phyloP scores from a whole-genome alignment of 2,329 filamentous ascomycete species.

The Ramichloridium luteum region DNA sequence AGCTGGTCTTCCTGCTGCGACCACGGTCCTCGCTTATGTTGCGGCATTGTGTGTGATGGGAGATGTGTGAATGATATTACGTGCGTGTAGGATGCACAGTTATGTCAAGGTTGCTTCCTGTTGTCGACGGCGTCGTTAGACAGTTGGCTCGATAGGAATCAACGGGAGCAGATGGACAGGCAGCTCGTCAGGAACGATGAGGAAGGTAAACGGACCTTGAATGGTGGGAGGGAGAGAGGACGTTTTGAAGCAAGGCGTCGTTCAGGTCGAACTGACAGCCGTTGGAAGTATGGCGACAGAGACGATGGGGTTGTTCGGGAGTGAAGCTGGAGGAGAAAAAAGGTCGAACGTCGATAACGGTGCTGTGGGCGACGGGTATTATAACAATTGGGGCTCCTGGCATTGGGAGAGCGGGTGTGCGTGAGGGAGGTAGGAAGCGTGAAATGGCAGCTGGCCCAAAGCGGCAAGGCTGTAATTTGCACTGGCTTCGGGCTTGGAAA shows the following conservation, averaged over 20 bases:
- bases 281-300: slow-evolving; percentile 1
- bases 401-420: no score
- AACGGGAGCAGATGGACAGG: background rate
- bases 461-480: slow-evolving; percentile 1
- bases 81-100: background rate
- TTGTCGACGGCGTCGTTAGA: background rate
- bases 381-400: background rate
- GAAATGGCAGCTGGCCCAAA: background rate
- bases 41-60: slow-evolving; percentile 26
- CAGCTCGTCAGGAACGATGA: no score
- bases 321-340: no score
- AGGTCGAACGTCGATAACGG: background rate
- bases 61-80: background rate
- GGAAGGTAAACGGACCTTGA: slow-evolving; percentile 1
- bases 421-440: no score
- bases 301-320: background rate
- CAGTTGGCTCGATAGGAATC: background rate
- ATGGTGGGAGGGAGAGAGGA: no score
- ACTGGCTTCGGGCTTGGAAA: slow-evolving; percentile 1
- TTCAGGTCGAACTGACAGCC: no score
- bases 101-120: background rate
- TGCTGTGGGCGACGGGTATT: background rate
- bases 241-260: no score
- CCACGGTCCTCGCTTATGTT: slow-evolving; percentile 70
- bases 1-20: slow-evolving; percentile 62